Evolutionary conservation across 805 yeast species (phyloP).

Genomic region (Starmerella sp.): DNA sequence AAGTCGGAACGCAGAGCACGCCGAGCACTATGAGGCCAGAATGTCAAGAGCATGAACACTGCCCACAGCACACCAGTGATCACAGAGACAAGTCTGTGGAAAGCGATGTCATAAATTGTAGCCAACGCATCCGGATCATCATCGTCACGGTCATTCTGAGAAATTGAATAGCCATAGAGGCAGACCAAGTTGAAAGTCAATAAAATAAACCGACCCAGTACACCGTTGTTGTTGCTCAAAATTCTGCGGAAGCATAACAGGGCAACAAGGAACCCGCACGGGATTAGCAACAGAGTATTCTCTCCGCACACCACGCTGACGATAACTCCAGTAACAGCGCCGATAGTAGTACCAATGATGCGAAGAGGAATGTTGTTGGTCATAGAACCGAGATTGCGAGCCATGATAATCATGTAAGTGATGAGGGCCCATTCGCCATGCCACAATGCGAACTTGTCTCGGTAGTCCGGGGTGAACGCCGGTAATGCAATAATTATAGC

Average conservation of each 20-base stretch:
- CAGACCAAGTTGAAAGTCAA: constrained; percentile 71
- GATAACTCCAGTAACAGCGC: constrained; percentile 50
- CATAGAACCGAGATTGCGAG: constrained; percentile 75
- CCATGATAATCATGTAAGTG: constrained; percentile 76
- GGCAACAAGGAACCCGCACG: constrained; percentile 35
- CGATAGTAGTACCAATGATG: constrained; percentile 61
- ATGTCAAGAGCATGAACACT: constrained; percentile 48
- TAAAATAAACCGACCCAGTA: constrained; percentile 44
- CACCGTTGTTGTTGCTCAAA: constrained; percentile 34
- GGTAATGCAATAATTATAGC: constrained; percentile 53
- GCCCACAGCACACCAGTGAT: constrained; percentile 71
- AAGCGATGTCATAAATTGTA: constrained; percentile 63
- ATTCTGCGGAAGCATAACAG: constrained; percentile 43
- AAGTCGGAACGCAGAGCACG: constrained; percentile 52
- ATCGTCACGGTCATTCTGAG: constrained; percentile 40
- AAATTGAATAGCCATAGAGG: constrained; percentile 59
- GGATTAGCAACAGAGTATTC: constrained; percentile 42
- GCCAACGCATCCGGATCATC: constrained; percentile 58
- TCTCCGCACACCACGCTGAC: constrained; percentile 37
- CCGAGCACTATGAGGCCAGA: constrained; percentile 70
- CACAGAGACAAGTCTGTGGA: constrained; percentile 66
- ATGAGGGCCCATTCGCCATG: constrained; percentile 77
- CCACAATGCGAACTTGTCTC: constrained; percentile 49
- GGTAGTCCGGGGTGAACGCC: constrained; percentile 51
- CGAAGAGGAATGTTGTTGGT: constrained; percentile 46